A percentile compares a stretch with the other conserved stretches of the same genome.
Conservation (phyloP, 2,329 filamentous ascomycete genomes). For the Phoma sp. region DNA sequence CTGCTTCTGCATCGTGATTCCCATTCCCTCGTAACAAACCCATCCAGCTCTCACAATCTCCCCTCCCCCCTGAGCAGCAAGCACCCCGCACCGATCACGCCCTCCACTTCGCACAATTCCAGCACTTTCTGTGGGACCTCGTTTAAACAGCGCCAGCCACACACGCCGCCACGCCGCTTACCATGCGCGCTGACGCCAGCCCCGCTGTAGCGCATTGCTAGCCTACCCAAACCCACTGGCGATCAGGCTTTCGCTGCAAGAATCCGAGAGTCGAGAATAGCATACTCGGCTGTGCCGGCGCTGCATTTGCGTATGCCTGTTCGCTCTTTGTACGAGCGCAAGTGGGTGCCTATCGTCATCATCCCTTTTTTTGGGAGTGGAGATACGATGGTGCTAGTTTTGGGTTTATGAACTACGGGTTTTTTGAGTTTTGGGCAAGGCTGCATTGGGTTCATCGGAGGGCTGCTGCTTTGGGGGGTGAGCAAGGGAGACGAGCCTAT, state of each 20-base stretch:
- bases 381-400: too few relatives aligned
- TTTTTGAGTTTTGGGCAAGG: too few relatives aligned
- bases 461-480: too few relatives aligned
- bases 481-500: too few relatives aligned
- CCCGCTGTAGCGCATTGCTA: slow-evolving; percentile 7
- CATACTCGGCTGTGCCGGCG: neutral
- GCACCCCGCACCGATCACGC: slow-evolving; percentile 11
- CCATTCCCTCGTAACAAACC: neutral
- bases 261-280: neutral
- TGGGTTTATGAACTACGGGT: too few relatives aligned
- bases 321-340: too few relatives aligned
- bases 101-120: slow-evolving; percentile 1
- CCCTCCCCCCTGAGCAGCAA: neutral
- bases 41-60: neutral
- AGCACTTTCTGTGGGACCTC: slow-evolving; percentile 15
- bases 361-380: too few relatives aligned
- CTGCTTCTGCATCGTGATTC: slow-evolving; percentile 7
- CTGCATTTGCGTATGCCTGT: too few relatives aligned
- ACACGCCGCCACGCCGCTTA: slow-evolving; percentile 9
- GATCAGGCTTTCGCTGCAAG: neutral
- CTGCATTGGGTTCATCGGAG: too few relatives aligned
- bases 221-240: slow-evolving; percentile 12
- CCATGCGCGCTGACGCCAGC: slow-evolving; percentile 25
- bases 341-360: too few relatives aligned
- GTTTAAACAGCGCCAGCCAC: slow-evolving; percentile 2